A percentile compares a stretch with the other conserved stretches of the same genome.
Evolutionary conservation across 164 flowering plant species (phyloP).

Genomic region (Chimonanthus salicifolius): DNA sequence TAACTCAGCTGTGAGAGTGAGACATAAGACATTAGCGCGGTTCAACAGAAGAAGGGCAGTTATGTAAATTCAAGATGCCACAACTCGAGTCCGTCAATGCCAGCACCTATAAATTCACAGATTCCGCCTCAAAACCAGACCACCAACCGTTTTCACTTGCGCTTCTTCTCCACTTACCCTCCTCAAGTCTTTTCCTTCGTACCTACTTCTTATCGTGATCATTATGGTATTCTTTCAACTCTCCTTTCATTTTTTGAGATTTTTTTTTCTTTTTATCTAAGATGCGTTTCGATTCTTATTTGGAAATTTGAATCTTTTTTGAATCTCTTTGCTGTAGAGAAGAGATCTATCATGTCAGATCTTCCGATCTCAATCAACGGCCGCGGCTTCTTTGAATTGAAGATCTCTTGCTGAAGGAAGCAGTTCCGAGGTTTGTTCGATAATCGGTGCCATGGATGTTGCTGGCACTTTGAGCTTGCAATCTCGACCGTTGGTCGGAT

Average conservation of each 20-base stretch:
- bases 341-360: background rate
- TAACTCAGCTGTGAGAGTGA: too few species aligned
- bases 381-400: background rate
- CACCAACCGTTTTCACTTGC: too few species aligned
- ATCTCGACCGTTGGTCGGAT: constrained; percentile 22
- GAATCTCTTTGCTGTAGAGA: background rate
- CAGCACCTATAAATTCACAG: background rate
- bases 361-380: background rate
- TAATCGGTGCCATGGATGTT: constrained; percentile 31
- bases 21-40: too few species aligned
- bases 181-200: too few species aligned
- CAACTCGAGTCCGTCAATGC: background rate
- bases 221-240: background rate
- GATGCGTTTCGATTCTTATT: background rate
- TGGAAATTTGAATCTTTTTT: background rate
- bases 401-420: background rate
- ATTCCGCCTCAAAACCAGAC: background rate
- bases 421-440: background rate
- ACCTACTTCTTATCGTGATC: too few species aligned
- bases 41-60: too few species aligned
- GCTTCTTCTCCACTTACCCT: too few species aligned
- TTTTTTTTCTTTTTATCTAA: background rate
- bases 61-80: too few species aligned
- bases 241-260: background rate
- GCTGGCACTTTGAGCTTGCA: constrained; percentile 24